These are phyloP conservation scores for Anthracocystis setariae DNA, from an alignment of 1,284 basidiomycete genomes.

Conservation along the genomic window DNA sequence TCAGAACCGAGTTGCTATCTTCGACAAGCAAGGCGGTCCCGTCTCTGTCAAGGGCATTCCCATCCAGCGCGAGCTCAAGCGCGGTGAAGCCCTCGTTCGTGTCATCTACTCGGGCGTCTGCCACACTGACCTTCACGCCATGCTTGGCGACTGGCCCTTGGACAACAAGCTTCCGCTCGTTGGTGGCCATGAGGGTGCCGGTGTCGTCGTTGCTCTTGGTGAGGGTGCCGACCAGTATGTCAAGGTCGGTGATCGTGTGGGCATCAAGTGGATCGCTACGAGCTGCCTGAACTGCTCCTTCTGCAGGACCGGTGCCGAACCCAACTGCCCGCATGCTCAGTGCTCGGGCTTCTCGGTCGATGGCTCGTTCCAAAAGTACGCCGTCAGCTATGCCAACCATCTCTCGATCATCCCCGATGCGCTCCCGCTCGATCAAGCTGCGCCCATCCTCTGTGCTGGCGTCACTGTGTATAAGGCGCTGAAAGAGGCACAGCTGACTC, in stretches of 20 bases:
- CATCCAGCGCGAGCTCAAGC: constrained; percentile 77
- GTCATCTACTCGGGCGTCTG: constrained; percentile 69
- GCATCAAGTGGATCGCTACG: constrained; percentile 77
- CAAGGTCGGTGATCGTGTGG: constrained; percentile 80
- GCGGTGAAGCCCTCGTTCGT: constrained; percentile 83
- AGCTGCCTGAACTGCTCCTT: constrained; percentile 78
- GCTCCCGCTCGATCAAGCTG: constrained; percentile 77
- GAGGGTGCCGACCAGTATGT: constrained; percentile 74
- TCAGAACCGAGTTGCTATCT: constrained; percentile 52
- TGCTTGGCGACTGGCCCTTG: constrained; percentile 66
- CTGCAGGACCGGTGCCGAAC: constrained; percentile 78
- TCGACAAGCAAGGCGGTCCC: constrained; percentile 55
- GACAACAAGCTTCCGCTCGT: constrained; percentile 77
- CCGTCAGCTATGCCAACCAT: constrained; percentile 75
- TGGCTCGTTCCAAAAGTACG: constrained; percentile 81
- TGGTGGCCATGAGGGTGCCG: constrained; percentile 81
- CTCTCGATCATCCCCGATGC: constrained; percentile 72
- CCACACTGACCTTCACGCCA: constrained; percentile 58
- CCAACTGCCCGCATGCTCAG: constrained; percentile 68
- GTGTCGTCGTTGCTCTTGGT: constrained; percentile 79
- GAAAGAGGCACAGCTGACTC: constrained; percentile 75
- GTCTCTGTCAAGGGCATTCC: constrained; percentile 51
- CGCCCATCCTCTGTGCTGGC: constrained; percentile 81
- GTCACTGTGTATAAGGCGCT: constrained; percentile 85
- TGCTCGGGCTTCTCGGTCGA: constrained; percentile 74